Evolutionary conservation across 1,284 basidiomycete genomes (phyloP).

Genomic region (Schizopora paradoxa): DNA sequence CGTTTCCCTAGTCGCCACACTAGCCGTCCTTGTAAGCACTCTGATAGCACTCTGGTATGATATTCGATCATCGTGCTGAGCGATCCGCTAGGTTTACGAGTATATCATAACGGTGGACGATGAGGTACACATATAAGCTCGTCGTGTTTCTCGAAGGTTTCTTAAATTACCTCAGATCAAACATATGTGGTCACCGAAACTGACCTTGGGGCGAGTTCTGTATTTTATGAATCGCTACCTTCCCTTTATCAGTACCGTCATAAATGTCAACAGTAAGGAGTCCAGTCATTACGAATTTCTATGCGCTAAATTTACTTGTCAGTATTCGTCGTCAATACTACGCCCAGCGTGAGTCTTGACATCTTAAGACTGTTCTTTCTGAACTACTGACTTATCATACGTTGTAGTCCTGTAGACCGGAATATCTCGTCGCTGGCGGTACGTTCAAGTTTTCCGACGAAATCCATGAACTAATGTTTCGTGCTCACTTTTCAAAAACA

Average conservation of each 20-base stretch:
- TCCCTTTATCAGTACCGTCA: background rate
- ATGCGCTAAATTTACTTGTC: too few species aligned
- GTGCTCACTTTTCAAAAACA: too few species aligned
- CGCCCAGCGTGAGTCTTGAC: too few species aligned
- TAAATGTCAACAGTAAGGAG: background rate
- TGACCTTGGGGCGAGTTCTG: slow-evolving; percentile 6
- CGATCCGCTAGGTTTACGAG: slow-evolving; percentile 3
- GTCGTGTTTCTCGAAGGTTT: background rate
- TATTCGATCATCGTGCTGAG: background rate
- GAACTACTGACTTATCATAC: too few species aligned
- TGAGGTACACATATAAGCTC: slow-evolving; percentile 1
- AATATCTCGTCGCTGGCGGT: too few species aligned
- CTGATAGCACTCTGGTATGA: background rate
- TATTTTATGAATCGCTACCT: slow-evolving; percentile 11
- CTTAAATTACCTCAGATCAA: background rate
- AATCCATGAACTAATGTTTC: too few species aligned
- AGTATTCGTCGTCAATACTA: too few species aligned
- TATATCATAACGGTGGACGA: slow-evolving; percentile 4
- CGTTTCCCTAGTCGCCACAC: background rate
- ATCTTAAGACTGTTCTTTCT: too few species aligned
- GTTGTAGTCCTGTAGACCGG: too few species aligned
- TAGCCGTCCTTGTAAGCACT: slow-evolving; percentile 3
- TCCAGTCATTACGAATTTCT: background rate
- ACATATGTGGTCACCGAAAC: slow-evolving; percentile 10
- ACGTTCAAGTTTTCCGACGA: too few species aligned